These are phyloP conservation scores for Lichtheimia hyalospora DNA, from an alignment of 371 early-diverging fungal genomes.

Conservation along the genomic window DNA sequence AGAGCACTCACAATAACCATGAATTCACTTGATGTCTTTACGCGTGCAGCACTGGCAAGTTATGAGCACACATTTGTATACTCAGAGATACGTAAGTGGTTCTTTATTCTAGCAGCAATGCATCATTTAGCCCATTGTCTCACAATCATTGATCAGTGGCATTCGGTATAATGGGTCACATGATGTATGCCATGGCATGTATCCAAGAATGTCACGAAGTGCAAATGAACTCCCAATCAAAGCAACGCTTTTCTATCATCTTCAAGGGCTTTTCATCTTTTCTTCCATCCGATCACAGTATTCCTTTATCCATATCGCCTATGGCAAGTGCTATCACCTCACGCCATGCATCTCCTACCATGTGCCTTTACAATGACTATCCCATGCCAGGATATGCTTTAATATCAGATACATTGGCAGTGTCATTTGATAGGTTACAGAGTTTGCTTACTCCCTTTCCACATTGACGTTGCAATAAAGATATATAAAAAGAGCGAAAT, in stretches of 20 bases:
- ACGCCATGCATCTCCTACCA: background rate
- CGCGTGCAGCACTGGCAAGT: background rate
- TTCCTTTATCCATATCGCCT: slow-evolving; percentile 6
- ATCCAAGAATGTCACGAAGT: background rate
- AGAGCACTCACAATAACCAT: background rate
- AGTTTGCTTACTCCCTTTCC: no score
- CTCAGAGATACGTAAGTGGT: background rate
- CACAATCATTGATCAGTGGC: no score
- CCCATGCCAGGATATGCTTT: slow-evolving; percentile 12
- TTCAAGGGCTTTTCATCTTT: background rate
- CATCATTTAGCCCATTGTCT: background rate
- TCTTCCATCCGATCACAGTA: slow-evolving; percentile 4
- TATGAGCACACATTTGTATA: background rate
- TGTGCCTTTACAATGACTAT: slow-evolving; percentile 3
- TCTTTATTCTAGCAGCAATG: no score
- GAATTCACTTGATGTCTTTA: background rate
- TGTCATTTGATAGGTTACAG: no score
- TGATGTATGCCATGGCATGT: slow-evolving; percentile 3
- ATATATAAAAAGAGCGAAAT: no score
- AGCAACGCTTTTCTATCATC: background rate
- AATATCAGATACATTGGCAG: background rate
- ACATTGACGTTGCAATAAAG: no score
- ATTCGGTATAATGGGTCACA: slow-evolving; percentile 1
- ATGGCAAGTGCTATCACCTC: background rate
- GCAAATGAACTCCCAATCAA: background rate